These are phyloP conservation scores for Plantago ovata DNA, from an alignment of 257 asterid genomes.

Conservation along the genomic window DNA sequence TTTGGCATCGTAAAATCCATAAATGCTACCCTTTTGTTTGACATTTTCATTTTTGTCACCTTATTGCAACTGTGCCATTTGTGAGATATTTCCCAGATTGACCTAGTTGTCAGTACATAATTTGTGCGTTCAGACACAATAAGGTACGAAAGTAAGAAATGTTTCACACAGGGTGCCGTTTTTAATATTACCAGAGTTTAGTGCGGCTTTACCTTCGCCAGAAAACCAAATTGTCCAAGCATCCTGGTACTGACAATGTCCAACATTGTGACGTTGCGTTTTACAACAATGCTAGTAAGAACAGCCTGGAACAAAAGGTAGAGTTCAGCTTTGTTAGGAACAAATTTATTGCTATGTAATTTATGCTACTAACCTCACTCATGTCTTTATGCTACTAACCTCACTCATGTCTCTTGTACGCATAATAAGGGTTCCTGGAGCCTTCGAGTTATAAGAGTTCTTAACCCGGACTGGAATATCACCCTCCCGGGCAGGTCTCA, in stretches of 20 bases:
- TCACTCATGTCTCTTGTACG: conserved; percentile 79
- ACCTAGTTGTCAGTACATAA: too few relatives aligned
- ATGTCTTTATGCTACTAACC: conserved; percentile 36
- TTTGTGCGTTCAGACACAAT: too few relatives aligned
- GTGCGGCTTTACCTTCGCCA: conserved; percentile 53
- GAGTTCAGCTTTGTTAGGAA: conserved; percentile 9
- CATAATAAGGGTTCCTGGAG: conserved; percentile 87
- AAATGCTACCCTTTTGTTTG: too few relatives aligned
- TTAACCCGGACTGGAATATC: conserved; percentile 91
- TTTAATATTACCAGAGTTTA: too few relatives aligned
- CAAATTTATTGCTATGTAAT: conserved; percentile 1
- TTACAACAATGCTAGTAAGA: conserved; percentile 86
- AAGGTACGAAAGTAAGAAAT: too few relatives aligned
- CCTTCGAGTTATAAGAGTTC: conserved; percentile 84
- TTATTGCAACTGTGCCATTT: too few relatives aligned
- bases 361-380: too few relatives aligned
- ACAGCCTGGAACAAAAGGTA: conserved; percentile 63
- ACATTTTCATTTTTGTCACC: too few relatives aligned
- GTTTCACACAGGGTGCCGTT: too few relatives aligned
- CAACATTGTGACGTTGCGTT: conserved; percentile 87
- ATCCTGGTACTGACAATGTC: conserved; percentile 87
- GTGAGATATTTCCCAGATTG: too few relatives aligned
- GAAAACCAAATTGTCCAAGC: conserved; percentile 96
- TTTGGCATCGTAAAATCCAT: too few relatives aligned
- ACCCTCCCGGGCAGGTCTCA: conserved; percentile 96